Percentiles rank a stretch among this genome's conserved stretches.
phyloP scores from a whole-genome alignment of 352 stramenopile genomes.

The Pythium brassicae region DNA sequence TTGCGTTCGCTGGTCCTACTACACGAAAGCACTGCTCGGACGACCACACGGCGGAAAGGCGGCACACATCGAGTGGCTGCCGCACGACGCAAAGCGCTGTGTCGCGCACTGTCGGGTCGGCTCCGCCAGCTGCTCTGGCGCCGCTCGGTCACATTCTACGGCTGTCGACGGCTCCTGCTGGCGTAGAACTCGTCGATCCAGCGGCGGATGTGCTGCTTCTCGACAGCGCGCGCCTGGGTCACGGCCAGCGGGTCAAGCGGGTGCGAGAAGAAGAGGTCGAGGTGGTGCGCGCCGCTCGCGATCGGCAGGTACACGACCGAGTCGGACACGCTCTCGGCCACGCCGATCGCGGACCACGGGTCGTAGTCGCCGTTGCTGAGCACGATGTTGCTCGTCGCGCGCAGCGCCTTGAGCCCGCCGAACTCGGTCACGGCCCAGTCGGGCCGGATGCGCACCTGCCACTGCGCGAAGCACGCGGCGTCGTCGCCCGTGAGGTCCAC shows the following conservation, averaged over 20 bases:
- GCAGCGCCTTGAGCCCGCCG: conserved; percentile 62
- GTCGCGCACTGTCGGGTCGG: no score
- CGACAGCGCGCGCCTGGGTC: conserved; percentile 27
- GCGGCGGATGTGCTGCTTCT: conserved; percentile 47
- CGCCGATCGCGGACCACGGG: conserved; percentile 88
- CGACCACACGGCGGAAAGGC: no score
- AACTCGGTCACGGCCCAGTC: conserved; percentile 69
- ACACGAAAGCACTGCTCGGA: no score
- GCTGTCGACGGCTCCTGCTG: not conserved
- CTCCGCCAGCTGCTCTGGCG: no score
- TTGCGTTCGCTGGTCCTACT: no score
- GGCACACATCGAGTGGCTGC: no score
- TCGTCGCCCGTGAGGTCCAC: conserved; percentile 64
- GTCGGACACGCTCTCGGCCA: conserved; percentile 63
- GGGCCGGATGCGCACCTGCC: conserved; percentile 59
- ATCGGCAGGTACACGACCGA: conserved; percentile 59
- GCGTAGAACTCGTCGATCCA: conserved; percentile 48
- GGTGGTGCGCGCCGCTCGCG: conserved; percentile 53
- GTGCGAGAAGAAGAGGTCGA: conserved; percentile 83
- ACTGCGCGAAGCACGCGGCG: conserved; percentile 54
- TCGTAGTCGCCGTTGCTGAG: conserved; percentile 94
- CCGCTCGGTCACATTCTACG: no score
- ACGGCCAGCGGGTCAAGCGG: conserved; percentile 47
- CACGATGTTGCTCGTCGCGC: conserved; percentile 88
- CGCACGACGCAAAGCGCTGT: no score